These are phyloP conservation scores for Ophiognomonia clavigignenti-juglandacearum DNA, from an alignment of 2,329 filamentous ascomycete genomes.

Conservation along the genomic window DNA sequence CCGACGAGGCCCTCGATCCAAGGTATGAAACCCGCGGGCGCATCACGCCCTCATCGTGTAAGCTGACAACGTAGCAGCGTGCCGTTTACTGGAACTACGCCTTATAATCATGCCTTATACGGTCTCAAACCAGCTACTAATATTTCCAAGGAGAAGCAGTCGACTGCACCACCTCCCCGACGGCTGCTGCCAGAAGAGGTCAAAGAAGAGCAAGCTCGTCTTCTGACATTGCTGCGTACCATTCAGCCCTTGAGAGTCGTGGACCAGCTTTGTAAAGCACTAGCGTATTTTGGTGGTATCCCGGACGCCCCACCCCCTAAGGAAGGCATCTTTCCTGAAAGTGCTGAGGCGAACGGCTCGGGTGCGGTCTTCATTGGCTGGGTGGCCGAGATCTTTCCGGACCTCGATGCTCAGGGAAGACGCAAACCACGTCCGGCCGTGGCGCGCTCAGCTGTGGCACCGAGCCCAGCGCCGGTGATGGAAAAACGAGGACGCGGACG, in stretches of 20 bases:
- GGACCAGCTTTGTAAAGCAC: constrained; percentile 57
- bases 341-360: constrained; percentile 50
- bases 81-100: constrained; percentile 14
- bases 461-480: constrained; percentile 20
- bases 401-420: constrained; percentile 20
- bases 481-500: constrained; percentile 45
- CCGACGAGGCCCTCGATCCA: constrained; percentile 8
- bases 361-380: constrained; percentile 57
- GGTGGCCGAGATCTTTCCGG: constrained; percentile 60
- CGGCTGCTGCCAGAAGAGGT: constrained; percentile 38
- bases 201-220: constrained; percentile 55
- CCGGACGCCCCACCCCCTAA: constrained; percentile 48
- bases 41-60: no score
- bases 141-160: constrained; percentile 6
- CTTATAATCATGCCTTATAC: constrained; percentile 13
- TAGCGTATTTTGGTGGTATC: constrained; percentile 60
- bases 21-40: background rate
- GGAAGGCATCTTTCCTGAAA: constrained; percentile 49
- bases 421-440: constrained; percentile 21
- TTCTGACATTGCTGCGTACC: constrained; percentile 51
- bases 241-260: constrained; percentile 53
- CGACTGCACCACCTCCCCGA: background rate
- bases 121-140: constrained; percentile 12
- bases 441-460: constrained; percentile 15
- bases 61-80: background rate